A percentile compares a stretch with the other conserved stretches of the same genome.
phyloP scores from a whole-genome alignment of 2,329 filamentous ascomycete species.

The Cercospora sp. region DNA sequence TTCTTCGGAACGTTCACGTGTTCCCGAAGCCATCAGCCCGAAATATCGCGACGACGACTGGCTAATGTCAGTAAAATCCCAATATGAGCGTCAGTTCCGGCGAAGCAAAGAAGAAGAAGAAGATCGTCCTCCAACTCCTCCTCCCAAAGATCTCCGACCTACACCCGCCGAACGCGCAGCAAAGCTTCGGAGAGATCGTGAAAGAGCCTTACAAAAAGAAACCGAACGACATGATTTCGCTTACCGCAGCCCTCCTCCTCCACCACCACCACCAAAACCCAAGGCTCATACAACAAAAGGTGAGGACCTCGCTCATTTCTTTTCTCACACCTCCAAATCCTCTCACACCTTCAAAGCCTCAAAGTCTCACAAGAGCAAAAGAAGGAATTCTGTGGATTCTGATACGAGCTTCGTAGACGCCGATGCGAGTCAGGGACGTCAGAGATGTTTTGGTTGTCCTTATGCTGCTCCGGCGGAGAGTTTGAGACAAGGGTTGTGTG shows the following conservation, averaged over 20 bases:
- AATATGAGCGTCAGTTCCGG: background rate
- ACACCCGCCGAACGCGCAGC: constrained; percentile 2
- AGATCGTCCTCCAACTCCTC: constrained; percentile 1
- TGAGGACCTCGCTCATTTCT: constrained; percentile 20
- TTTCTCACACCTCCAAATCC: constrained; percentile 2
- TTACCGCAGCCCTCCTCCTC: background rate
- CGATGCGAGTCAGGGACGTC: constrained; percentile 18
- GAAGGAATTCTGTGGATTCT: constrained; percentile 9
- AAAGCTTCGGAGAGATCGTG: background rate
- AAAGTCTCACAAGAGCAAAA: background rate
- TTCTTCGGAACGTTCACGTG: constrained; percentile 10
- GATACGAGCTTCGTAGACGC: constrained; percentile 27
- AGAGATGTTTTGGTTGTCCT: constrained; percentile 22
- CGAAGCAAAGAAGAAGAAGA: background rate
- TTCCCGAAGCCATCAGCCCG: constrained; percentile 2
- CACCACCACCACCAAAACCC: background rate
- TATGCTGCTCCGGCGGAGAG: constrained; percentile 5
- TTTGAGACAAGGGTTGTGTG: constrained; percentile 19
- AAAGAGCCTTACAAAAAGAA: background rate
- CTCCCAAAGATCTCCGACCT: background rate
- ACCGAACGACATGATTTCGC: background rate
- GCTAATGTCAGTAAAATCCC: constrained; percentile 1
- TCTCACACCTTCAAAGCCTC: no score
- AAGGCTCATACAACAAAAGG: background rate
- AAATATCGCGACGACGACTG: constrained; percentile 13